Conservation (phyloP, 805 yeast genomes). For the Henningerozyma blattae region DNA sequence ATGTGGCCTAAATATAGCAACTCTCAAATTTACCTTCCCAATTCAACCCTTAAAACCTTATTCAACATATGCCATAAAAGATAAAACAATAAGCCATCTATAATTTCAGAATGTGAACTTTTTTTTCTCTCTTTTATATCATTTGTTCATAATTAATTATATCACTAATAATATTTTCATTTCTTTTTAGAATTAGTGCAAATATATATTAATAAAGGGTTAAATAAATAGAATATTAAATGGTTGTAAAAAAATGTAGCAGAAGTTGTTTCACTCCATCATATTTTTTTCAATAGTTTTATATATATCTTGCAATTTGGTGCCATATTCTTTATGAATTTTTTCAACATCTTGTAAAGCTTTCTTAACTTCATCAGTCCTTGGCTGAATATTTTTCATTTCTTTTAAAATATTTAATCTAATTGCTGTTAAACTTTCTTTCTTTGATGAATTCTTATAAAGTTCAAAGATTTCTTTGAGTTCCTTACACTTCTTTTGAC, state of each 20-base stretch:
- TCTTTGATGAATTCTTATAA: slow-evolving; percentile 39
- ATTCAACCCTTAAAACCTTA: no score
- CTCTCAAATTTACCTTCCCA: no score
- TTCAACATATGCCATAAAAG: no score
- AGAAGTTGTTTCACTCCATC: slow-evolving; percentile 15
- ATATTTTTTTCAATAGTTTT: slow-evolving; percentile 43
- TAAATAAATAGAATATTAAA: no score
- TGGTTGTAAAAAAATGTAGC: not conserved
- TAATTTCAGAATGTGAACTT: no score
- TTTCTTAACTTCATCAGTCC: slow-evolving; percentile 43
- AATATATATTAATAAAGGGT: no score
- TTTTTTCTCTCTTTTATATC: no score
- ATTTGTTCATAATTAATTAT: no score
- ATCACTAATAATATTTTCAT: no score
- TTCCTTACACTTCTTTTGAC: slow-evolving; percentile 39
- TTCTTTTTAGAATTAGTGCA: no score
- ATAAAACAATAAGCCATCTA: no score
- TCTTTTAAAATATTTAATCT: slow-evolving; percentile 50
- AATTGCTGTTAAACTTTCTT: slow-evolving; percentile 40
- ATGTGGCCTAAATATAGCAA: slow-evolving; percentile 38
- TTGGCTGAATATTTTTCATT: slow-evolving; percentile 38
- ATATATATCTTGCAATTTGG: slow-evolving; percentile 42
- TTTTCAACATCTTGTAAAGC: slow-evolving; percentile 53
- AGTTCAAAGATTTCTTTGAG: slow-evolving; percentile 58
- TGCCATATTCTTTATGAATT: slow-evolving; percentile 51